These are phyloP conservation scores for Russula vinacea DNA, from an alignment of 768 basidiomycete species.

Conservation along the genomic window DNA sequence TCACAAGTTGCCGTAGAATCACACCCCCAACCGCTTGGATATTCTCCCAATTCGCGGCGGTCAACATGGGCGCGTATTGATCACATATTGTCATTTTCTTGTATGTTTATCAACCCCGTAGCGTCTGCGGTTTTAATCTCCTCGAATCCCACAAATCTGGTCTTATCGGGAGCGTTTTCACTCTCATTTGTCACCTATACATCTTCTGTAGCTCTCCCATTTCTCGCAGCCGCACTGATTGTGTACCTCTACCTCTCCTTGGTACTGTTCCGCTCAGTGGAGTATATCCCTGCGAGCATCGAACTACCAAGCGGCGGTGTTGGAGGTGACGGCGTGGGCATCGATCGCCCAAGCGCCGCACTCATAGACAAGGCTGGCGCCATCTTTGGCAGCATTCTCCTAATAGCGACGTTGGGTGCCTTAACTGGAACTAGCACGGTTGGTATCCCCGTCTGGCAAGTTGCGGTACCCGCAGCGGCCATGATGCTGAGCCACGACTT, in stretches of 20 bases:
- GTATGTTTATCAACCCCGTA: conserved; percentile 15
- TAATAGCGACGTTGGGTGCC: conserved; percentile 64
- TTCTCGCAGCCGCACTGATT: conserved; percentile 59
- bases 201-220: conserved; percentile 79
- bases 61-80: conserved; percentile 62
- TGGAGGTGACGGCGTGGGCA: conserved; percentile 32
- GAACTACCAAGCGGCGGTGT: conserved; percentile 38
- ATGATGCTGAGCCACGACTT: conserved; percentile 68
- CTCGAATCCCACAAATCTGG: conserved; percentile 91
- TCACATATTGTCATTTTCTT: conserved; percentile 29
- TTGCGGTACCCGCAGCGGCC: conserved; percentile 76
- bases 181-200: conserved; percentile 78
- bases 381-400: conserved; percentile 63
- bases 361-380: conserved; percentile 75
- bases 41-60: conserved; percentile 72
- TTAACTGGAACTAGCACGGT: conserved; percentile 76
- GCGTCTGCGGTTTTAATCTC: conserved; percentile 64
- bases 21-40: conserved; percentile 59
- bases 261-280: conserved; percentile 53
- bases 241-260: conserved; percentile 58
- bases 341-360: conserved; percentile 49
- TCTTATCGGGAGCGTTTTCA: conserved; percentile 82
- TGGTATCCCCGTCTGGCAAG: conserved; percentile 77
- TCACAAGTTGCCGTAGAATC: conserved; percentile 28
- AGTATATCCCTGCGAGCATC: conserved; percentile 52